phyloP scores from a whole-genome alignment of 2,329 filamentous ascomycete genomes.

The Cercospora zeae-maydis region DNA sequence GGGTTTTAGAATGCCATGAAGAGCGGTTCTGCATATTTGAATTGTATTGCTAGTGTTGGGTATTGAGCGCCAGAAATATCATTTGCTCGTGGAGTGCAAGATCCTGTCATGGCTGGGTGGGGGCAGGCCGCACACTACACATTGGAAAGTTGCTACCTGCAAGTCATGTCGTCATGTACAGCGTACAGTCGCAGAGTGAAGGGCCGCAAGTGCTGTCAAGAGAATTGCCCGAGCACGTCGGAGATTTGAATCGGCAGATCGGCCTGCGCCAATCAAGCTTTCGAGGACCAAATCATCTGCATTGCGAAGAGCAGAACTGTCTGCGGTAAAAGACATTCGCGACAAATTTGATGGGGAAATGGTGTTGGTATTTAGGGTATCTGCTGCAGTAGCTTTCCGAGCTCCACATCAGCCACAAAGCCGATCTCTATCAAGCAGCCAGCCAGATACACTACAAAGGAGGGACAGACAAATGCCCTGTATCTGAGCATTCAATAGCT shows the following conservation, averaged over 20 bases:
- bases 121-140: not conserved
- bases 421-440: slow-evolving; percentile 5
- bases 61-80: not conserved
- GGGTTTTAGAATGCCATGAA: not conserved
- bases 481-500: not conserved
- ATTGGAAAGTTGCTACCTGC: not conserved
- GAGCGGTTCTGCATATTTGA: not conserved
- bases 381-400: slow-evolving; percentile 6
- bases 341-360: not conserved
- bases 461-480: not conserved
- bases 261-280: not conserved
- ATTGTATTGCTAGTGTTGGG: slow-evolving; percentile 4
- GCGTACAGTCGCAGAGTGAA: no score
- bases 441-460: slow-evolving; percentile 4
- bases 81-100: not conserved
- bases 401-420: not conserved
- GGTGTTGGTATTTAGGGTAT: slow-evolving; percentile 3
- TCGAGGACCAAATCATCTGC: not conserved
- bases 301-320: not conserved
- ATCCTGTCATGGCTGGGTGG: not conserved
- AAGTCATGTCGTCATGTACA: not conserved
- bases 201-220: not conserved
- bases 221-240: not conserved
- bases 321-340: not conserved
- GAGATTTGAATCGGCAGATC: not conserved